Evolutionary conservation across 179 eudicot genomes (phyloP), one percentile per base, ranked within the genome.

Genomic region (Amaranthus tricolor): DNA sequence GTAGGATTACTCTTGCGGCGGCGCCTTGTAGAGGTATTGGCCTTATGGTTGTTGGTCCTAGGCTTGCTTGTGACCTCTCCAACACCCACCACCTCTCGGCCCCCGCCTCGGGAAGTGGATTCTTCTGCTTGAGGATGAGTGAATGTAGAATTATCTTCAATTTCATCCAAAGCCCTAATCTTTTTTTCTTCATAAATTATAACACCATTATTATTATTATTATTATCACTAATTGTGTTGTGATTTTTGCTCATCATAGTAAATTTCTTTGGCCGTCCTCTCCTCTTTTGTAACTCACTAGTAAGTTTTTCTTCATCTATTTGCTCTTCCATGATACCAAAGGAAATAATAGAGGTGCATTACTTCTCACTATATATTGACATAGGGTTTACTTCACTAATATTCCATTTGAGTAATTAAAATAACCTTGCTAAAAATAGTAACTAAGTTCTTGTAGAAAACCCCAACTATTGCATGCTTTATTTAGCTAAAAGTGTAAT

Each of bases 1-100:
- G 24, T 61, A 19, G 79, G 79, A 56, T 76, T 72, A 76, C 75
- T 53, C 79, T 76, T 76, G 16, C 79, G 79, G 62, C 74, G 57
- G 11, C 70, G 69, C 47, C 74, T 70, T 7, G 77, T n/a, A 6
- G 68, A 1, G 44, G n/a, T 31, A 31, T 31, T 8, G 74, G 45
- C 62, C 24, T 21, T 24, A 7, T 1, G 17, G 17, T 15, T 53
- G 24, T 68, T 59, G 6, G 62, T 47, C 71, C 58, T 64, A 44
- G 63, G 9, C 66, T 70, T 76, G 21, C 74, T 76, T 62, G 70
- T 76, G 69, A 61, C 69, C 62, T 69, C 79, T 66, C 57, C 79
- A 4, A n/a, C 74, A 72, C 3, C 47, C 45, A 76, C 74, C 45
- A 16, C 78, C 73, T 65, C 77, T 47, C 77, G 63, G 56, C 67